These are phyloP conservation scores for Polytrichum commune DNA, from an alignment of 225 moss, liverwort and hornwort genomes.

Conservation along the genomic window DNA sequence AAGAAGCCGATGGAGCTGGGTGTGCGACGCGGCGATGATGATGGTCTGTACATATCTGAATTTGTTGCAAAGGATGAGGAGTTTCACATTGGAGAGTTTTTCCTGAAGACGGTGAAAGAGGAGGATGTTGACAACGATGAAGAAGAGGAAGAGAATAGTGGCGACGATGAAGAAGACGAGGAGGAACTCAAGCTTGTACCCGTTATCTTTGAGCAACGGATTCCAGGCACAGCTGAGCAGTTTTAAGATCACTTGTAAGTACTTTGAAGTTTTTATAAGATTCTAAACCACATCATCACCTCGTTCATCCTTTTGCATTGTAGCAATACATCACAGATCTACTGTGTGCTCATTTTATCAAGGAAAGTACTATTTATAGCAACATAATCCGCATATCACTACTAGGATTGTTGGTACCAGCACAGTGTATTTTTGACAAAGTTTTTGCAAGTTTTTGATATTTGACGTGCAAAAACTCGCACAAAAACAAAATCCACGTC, in stretches of 20 bases:
- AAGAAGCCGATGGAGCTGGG: constrained; percentile 4
- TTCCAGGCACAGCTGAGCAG: background rate
- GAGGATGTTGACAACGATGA: background rate
- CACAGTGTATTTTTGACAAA: too few relatives aligned
- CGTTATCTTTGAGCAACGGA: background rate
- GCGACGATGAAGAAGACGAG: background rate
- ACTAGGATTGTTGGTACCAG: too few relatives aligned
- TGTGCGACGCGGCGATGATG: constrained; percentile 6
- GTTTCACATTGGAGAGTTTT: constrained; percentile 7
- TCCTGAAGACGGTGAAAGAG: background rate
- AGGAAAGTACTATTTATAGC: too few relatives aligned
- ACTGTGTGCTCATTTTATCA: too few relatives aligned
- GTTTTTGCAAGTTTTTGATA: too few relatives aligned
- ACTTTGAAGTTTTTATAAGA: too few relatives aligned
- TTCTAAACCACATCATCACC: too few relatives aligned
- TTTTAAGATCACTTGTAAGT: background rate
- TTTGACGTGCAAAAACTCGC: too few relatives aligned
- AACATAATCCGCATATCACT: too few relatives aligned
- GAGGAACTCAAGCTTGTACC: background rate
- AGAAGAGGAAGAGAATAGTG: background rate
- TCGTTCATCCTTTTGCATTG: too few relatives aligned
- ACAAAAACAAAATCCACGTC: too few relatives aligned
- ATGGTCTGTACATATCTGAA: constrained; percentile 4
- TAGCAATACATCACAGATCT: too few relatives aligned
- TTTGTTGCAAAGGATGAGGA: constrained; percentile 3